phyloP scores from a whole-genome alignment of 352 stramenopile genomes.

The Phytophthora agathidicida region DNA sequence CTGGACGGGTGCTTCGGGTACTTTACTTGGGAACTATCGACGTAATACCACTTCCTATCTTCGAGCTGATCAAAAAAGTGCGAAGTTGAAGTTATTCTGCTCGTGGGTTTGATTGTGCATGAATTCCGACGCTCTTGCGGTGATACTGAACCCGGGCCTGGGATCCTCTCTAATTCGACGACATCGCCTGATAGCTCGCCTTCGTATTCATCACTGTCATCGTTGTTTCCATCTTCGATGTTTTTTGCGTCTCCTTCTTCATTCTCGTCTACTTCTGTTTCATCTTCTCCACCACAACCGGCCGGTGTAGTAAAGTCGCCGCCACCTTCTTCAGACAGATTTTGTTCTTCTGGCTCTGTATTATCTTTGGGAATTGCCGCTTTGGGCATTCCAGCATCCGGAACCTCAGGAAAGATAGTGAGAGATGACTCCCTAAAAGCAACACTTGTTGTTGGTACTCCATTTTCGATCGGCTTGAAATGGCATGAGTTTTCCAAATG shows the following conservation, averaged over 20 bases:
- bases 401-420: not conserved
- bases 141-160: conserved; percentile 10
- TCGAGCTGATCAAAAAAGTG: conserved; percentile 29
- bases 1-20: conserved; percentile 44
- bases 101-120: conserved; percentile 12
- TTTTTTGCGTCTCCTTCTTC: conserved; percentile 14
- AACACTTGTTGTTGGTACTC: not conserved
- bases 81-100: not conserved
- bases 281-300: conserved; percentile 16
- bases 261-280: conserved; percentile 10
- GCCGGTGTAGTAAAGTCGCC: not conserved
- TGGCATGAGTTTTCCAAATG: conserved; percentile 34
- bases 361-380: not conserved
- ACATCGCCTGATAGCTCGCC: not conserved
- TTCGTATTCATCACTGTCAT: conserved; percentile 53
- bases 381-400: not conserved
- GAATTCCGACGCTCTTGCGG: not conserved
- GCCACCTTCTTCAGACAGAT: not conserved
- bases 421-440: not conserved
- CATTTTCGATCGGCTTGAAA: conserved; percentile 29
- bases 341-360: conserved; percentile 7
- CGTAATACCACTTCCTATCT: conserved; percentile 36
- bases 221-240: conserved; percentile 42
- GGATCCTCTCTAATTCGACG: not conserved
- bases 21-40: conserved; percentile 24